Evolutionary conservation across 192 early-diverging fungal species (phyloP), one percentile per base, ranked within the genome.

Genomic region (Dissophora ornata): DNA sequence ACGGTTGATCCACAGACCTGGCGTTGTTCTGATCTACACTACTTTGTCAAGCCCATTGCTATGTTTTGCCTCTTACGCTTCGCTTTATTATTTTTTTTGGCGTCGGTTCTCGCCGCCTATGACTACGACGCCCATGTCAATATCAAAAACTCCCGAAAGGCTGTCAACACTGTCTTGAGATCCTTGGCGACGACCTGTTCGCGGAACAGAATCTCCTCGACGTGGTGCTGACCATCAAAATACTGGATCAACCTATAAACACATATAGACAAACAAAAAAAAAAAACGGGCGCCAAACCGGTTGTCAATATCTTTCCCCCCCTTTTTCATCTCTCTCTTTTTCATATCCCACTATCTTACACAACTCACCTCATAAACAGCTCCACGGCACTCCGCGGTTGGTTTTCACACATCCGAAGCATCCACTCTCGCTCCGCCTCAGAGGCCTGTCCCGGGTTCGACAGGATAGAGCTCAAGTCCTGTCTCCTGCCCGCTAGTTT

Each of bases 181-280:
- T 77, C 73, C 41, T 77, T 77, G 58, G 64, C 64, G 7, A 67
- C 58, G 48, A 77, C 67, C 48, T 77, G 73, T 29, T 77, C 73
- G 11, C 73, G 52, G 38, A 77, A 77, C 52, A 89, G 66, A 45
- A 95, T 95, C 62, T 95, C 94, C 63, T 94, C 93, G 7, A 93
- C 80, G 64, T 91, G 89, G 69, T 88, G 86, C 51, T 89, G 84
- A 1, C 94, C 94, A 73, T 89, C 84, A 67, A 94, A 89, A 59
- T 95, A 95, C 19, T 87, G 88, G 24, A 87, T 82, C 54, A 95
- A 74, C 41, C 88, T 90, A 62, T n/a, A n/a, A n/a, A n/a, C n/a
- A n/a, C n/a, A n/a, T n/a, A n/a, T n/a, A n/a, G n/a, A n/a, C n/a
- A n/a, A n/a, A n/a, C 13, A 73, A 5, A 25, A 26, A 51, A 13